Conservation (phyloP, 805 yeast species). For the Kluyveromyces dobzhanskii region DNA sequence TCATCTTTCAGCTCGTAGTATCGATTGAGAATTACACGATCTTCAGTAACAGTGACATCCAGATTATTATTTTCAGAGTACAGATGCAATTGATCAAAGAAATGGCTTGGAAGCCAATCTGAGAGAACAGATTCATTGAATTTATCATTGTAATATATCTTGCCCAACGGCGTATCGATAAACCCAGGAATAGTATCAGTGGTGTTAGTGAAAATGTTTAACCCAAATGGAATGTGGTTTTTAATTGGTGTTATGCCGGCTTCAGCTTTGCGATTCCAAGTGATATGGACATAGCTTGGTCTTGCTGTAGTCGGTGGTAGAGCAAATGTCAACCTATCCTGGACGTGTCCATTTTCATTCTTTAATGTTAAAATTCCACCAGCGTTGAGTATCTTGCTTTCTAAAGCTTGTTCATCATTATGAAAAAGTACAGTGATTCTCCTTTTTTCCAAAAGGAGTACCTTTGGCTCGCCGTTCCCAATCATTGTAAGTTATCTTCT, state of each 20-base stretch:
- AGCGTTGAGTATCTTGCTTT: neutral
- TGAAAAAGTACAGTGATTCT: constrained; percentile 2
- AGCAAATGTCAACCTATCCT: constrained; percentile 11
- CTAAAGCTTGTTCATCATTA: neutral
- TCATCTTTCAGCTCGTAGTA: constrained; percentile 10
- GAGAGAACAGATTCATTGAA: neutral
- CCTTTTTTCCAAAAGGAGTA: neutral
- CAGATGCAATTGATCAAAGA: constrained; percentile 3
- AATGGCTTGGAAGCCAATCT: neutral
- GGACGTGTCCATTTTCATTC: constrained; percentile 10
- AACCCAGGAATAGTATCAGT: neutral
- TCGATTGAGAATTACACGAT: constrained; percentile 13
- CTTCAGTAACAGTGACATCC: constrained; percentile 10
- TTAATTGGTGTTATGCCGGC: constrained; percentile 6
- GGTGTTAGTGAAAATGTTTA: constrained; percentile 12
- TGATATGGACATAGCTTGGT: constrained; percentile 1
- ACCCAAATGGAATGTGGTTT: constrained; percentile 12
- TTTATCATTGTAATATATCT: constrained; percentile 9
- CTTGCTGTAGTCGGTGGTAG: no score
- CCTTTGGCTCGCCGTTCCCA: no score
- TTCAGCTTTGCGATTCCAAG: constrained; percentile 9
- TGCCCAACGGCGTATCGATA: constrained; percentile 1
- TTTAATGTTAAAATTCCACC: neutral
- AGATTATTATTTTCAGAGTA: constrained; percentile 9
- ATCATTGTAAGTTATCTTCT: no score